A percentile compares a stretch with the other conserved stretches of the same genome.
Evolutionary conservation across 768 basidiomycete species (phyloP).

Genomic region (Harrya chromipes): DNA sequence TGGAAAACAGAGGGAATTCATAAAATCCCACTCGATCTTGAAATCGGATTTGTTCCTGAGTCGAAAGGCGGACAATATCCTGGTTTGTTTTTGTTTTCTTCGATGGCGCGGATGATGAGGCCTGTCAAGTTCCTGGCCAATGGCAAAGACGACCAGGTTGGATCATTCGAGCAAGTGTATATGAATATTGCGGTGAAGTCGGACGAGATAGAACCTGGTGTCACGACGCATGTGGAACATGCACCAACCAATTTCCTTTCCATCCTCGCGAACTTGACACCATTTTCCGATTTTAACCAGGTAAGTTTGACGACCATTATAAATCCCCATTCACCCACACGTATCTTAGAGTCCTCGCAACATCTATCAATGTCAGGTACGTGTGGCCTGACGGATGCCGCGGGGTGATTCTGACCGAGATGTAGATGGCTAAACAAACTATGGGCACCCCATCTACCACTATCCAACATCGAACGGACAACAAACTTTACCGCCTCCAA

Average conservation of each 20-base stretch:
- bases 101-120: constrained; percentile 92
- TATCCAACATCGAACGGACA: constrained; percentile 89
- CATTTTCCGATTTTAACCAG: constrained; percentile 99
- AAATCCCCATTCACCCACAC: not conserved
- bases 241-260: constrained; percentile 94
- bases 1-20: constrained; percentile 92
- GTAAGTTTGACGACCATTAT: constrained; percentile 38
- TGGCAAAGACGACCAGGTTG: constrained; percentile 83
- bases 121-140: constrained; percentile 91
- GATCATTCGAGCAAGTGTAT: constrained; percentile 98
- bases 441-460: constrained; percentile 99
- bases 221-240: constrained; percentile 91
- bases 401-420: constrained; percentile 4
- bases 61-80: constrained; percentile 96
- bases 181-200: constrained; percentile 95
- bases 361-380: constrained; percentile 90
- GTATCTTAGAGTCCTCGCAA: constrained; percentile 72
- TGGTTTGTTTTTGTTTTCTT: constrained; percentile 89
- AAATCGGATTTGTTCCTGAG: constrained; percentile 87
- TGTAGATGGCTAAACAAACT: constrained; percentile 98
- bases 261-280: constrained; percentile 95
- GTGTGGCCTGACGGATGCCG: constrained; percentile 4
- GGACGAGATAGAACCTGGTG: constrained; percentile 72
- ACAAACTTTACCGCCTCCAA: constrained; percentile 96
- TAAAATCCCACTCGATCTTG: constrained; percentile 86